Conservation (phyloP, 2,329 filamentous ascomycete species). For the Thermoascus crustaceus region DNA sequence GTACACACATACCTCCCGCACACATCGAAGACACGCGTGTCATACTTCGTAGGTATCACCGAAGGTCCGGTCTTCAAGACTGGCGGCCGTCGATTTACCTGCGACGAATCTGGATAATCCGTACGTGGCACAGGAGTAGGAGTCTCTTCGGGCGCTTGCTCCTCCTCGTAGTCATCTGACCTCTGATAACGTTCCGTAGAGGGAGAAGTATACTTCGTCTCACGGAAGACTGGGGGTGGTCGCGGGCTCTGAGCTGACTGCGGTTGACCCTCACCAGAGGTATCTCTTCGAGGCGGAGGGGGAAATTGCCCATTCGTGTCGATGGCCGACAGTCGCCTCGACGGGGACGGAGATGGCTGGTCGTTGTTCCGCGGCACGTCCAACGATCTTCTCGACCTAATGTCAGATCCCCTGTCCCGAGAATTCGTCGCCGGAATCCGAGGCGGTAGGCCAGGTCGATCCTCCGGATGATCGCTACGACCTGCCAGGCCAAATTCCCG, state of each 20-base stretch:
- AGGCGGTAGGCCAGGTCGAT: slow-evolving; percentile 44
- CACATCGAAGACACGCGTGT: slow-evolving; percentile 76
- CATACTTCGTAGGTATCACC: slow-evolving; percentile 77
- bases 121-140: slow-evolving; percentile 45
- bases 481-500: slow-evolving; percentile 40
- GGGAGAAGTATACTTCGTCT: slow-evolving; percentile 11
- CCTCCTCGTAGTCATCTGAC: slow-evolving; percentile 45
- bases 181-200: slow-evolving; percentile 2
- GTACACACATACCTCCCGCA: slow-evolving; percentile 84
- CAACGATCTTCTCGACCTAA: slow-evolving; percentile 7
- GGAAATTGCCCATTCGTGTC: slow-evolving; percentile 18
- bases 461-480: slow-evolving; percentile 30
- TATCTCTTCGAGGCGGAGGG: slow-evolving; percentile 25
- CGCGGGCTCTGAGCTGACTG: slow-evolving; percentile 14
- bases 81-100: slow-evolving; percentile 76
- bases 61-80: slow-evolving; percentile 61
- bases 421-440: slow-evolving; percentile 18
- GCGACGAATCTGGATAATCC: slow-evolving; percentile 75
- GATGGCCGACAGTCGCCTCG: slow-evolving; percentile 11
- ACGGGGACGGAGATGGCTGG: slow-evolving; percentile 8
- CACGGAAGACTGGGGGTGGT: slow-evolving; percentile 22
- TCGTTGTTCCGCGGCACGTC: slow-evolving; percentile 7
- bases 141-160: slow-evolving; percentile 40
- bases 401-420: slow-evolving; percentile 6
- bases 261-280: too few species aligned